Conservation (phyloP, 495 filamentous ascomycete species). For the Rostrohypoxylon terebratum region DNA sequence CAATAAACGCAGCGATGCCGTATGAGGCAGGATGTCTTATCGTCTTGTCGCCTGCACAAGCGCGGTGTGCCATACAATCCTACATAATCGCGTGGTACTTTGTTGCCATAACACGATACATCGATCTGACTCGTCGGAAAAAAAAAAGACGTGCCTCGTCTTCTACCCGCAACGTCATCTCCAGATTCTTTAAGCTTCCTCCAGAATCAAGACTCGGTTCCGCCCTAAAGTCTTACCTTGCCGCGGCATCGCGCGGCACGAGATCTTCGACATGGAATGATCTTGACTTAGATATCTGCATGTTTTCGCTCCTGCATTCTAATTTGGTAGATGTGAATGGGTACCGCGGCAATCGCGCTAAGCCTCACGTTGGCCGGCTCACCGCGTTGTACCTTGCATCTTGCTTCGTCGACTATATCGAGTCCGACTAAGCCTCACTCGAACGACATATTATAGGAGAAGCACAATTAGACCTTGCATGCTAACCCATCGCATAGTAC, state of each 20-base stretch:
- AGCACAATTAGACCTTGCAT: constrained; percentile 29
- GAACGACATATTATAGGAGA: constrained; percentile 6
- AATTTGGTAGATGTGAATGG: constrained; percentile 9
- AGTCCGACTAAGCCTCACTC: constrained; percentile 31
- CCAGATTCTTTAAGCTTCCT: background rate
- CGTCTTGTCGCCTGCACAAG: constrained; percentile 37
- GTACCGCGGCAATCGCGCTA: constrained; percentile 19
- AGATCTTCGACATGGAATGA: constrained; percentile 20
- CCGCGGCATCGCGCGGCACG: constrained; percentile 13
- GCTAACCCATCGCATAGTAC: constrained; percentile 34
- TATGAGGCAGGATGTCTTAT: constrained; percentile 35
- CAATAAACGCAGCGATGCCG: constrained; percentile 14
- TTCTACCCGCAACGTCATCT: constrained; percentile 31
- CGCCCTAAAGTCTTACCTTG: constrained; percentile 8
- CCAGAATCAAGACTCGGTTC: background rate
- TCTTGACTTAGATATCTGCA: constrained; percentile 23
- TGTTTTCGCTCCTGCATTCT: constrained; percentile 17
- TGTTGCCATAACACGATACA: constrained; percentile 29
- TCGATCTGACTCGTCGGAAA: constrained; percentile 13
- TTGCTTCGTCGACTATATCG: constrained; percentile 30
- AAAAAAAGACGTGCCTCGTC: constrained; percentile 6
- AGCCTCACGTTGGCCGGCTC: constrained; percentile 31
- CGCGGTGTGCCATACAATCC: constrained; percentile 32
- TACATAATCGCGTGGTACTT: constrained; percentile 39
- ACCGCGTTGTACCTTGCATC: constrained; percentile 30